Evolutionary conservation across 305 asterid species (phyloP), one percentile per base, ranked within the genome.

Genomic region (Fraxinus paxiana): DNA sequence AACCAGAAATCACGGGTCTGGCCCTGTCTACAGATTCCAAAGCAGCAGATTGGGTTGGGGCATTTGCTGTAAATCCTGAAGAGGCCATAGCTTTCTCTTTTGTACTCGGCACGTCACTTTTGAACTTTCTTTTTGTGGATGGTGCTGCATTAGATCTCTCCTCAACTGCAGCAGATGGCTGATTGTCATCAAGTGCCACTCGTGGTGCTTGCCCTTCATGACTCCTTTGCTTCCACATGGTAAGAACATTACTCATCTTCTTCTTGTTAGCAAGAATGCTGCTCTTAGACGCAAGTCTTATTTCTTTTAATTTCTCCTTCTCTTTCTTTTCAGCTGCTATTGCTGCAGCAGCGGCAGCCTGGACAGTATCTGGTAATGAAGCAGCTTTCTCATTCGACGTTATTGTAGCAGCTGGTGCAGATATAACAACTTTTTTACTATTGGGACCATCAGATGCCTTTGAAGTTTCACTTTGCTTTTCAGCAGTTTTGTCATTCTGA

Each of bases 291-390:
- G 99, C 98, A 34, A 96, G 94, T 83, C 82, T 92, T 48, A 94
- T 96, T 87, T 96, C 99, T 84, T 96, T 96, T 30, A 89, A 43
- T 78, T 86, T 94, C 84, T 94, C 99, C 88, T 91, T 96, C 88
- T 94, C 99, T 88, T 92, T 96, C 92, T 94, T 96, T 87, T 96
- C 98, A 41, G 98, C 99, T 76, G 98, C 98, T 77, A 92, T 86
- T 77, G 99, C 98, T 20, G 99, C 99, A 0, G 93, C 91, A 0
- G 99, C 99, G 56, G 99, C 99, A 76, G 99, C 99, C 92, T 92
- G 97, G 81, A 96, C 96, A 38, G 98, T 97, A 81, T 91, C 98
- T 4, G 98, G 97, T 80, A 94, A 87, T 31, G 99, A 96, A 80
- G 98, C 85, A 76, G 93, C 87, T 85, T 92, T 96, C 79, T 92